Evolutionary conservation across 164 flowering plant species (phyloP).

Genomic region (Kingdonia uniflora): DNA sequence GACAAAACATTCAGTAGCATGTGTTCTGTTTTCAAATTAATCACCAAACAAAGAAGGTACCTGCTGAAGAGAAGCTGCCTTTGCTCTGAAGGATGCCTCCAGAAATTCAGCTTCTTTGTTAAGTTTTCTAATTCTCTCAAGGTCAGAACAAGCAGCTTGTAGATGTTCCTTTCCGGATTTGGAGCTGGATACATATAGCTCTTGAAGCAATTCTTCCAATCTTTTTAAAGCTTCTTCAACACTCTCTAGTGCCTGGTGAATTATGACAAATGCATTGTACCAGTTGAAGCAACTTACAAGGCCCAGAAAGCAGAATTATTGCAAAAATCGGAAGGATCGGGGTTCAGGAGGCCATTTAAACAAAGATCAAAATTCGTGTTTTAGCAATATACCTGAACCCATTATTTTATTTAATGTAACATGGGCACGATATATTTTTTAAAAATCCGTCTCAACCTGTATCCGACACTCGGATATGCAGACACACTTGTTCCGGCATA

Average conservation of each 20-base stretch:
- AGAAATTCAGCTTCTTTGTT: conserved; percentile 98
- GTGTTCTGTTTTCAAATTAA: no score
- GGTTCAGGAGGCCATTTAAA: background rate
- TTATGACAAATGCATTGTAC: background rate
- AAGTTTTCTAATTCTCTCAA: conserved; percentile 88
- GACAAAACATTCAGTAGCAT: no score
- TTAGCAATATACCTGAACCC: no score
- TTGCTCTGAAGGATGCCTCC: conserved; percentile 96
- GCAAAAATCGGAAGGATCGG: background rate
- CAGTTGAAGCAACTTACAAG: background rate
- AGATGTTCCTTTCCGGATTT: conserved; percentile 76
- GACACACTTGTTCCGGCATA: no score
- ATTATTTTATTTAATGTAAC: no score
- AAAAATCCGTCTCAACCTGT: no score
- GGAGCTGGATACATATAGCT: conserved; percentile 73
- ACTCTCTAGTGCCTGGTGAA: conserved; percentile 74
- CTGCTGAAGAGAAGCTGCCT: conserved; percentile 88
- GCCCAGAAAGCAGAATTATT: no score
- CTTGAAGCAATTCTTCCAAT: conserved; percentile 81
- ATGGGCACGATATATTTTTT: no score
- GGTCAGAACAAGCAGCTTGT: conserved; percentile 95
- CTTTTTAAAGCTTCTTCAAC: conserved; percentile 83
- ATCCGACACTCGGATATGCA: no score
- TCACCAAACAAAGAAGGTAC: conserved; percentile 21
- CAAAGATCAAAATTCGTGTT: no score